Base-by-base conservation (phyloP, 2,329 filamentous ascomycete species). In the Fusarium sp. region DNA sequence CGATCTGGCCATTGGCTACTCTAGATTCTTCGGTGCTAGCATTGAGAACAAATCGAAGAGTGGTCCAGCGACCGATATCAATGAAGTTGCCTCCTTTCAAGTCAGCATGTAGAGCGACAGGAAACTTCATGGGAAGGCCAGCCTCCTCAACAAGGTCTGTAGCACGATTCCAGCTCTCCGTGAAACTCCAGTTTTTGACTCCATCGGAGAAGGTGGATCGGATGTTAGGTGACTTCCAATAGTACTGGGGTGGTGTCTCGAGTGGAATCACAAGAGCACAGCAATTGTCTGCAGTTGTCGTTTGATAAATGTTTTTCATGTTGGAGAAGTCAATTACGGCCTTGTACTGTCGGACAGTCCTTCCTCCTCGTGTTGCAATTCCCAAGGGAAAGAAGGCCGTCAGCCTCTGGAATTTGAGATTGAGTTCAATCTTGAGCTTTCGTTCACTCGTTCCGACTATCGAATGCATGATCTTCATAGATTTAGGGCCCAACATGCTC, bases 401-500 rank as follows among this genome's bases (percentile, higher is more conserved):
- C 5, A 82, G 44, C 5, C 50, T 67, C 30, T 73, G 77, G 12
- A 62, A 42, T 17, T 65, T 69, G 30, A 77, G 71, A 36, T 80
- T 74, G 1, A 79, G 49, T 44, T 76, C 74, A 12, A 81, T 34
- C 17, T 63, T 72, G 7, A 79, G 26, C 3, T 43, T 60, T 20
- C 47, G 44, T 30, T 68, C 61, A 3, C 55, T 10, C 5, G 56
- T 49, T 3, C 56, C 23, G 6, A 39, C 34, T n/a, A 77, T 32
- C 2, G 70, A 68, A 51, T 84, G 84, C 83, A 92, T 86, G 10
- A 82, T 76, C 74, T 89, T 85, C 83, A 94, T 88, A 0, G 81
- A 80, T 4, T 77, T 79, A 6, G 85, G 82, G 2, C 82, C 77
- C 2, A 83, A 69, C 77, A 88, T 82, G 39, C 88, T 80, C 0